Conservation (phyloP, 768 basidiomycete genomes). For the Naematelia encephala region DNA sequence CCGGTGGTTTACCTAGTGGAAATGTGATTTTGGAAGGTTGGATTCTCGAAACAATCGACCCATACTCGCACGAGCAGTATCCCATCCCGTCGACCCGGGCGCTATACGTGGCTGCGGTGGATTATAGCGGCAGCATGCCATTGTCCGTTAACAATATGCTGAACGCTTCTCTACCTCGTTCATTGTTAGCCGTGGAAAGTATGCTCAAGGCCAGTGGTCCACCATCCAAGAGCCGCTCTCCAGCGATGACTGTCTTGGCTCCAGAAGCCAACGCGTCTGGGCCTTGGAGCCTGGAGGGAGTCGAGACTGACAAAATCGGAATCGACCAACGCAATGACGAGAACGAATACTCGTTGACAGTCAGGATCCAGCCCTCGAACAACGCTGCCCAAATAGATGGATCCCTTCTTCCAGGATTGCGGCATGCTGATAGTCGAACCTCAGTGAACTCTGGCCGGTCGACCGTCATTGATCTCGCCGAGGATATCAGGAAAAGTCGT, state of each 20-base stretch:
- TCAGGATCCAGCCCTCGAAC: conserved; percentile 30
- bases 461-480: conserved; percentile 52
- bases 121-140: conserved; percentile 81
- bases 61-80: conserved; percentile 89
- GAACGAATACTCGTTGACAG: conserved; percentile 31
- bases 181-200: conserved; percentile 69
- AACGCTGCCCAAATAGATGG: conserved; percentile 9
- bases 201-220: conserved; percentile 66
- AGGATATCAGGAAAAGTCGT: conserved; percentile 49
- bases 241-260: conserved; percentile 57
- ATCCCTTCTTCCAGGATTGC: conserved; percentile 24
- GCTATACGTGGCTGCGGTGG: conserved; percentile 76
- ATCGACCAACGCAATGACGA: conserved; percentile 34
- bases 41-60: conserved; percentile 94
- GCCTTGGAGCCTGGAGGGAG: conserved; percentile 37
- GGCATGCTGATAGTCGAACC: conserved; percentile 51
- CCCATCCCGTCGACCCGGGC: conserved; percentile 89
- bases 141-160: conserved; percentile 79
- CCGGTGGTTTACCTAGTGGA: conserved; percentile 69
- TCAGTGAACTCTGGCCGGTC: conserved; percentile 47
- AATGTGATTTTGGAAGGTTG: conserved; percentile 86
- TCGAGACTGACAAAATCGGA: conserved; percentile 29
- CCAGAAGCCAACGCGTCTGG: conserved; percentile 29
- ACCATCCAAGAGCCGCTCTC: conserved; percentile 66
- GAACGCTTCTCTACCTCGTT: conserved; percentile 70